A percentile compares a stretch with the other conserved stretches of the same genome.
phyloP scores from a whole-genome alignment of 306 rosid genomes.

The Medicago lupulina region DNA sequence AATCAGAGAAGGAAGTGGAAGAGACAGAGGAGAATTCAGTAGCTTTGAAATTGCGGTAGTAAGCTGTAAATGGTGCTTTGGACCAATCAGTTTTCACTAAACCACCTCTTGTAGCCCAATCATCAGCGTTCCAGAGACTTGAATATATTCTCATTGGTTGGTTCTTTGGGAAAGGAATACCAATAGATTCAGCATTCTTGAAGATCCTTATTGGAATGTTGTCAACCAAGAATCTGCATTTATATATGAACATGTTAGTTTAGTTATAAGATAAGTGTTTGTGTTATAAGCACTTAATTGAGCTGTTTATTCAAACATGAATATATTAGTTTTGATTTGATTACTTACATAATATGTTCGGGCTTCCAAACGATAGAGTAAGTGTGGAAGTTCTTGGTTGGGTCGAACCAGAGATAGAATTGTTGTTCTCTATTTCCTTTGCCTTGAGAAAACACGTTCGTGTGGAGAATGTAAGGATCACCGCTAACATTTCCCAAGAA shows the following conservation, averaged over 20 bases:
- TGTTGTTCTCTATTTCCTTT: conserved; percentile 84
- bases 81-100: conserved; percentile 52
- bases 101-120: conserved; percentile 92
- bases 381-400: conserved; percentile 87
- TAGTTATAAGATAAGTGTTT: not conserved
- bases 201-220: not conserved
- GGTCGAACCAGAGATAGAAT: conserved; percentile 89
- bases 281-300: not conserved
- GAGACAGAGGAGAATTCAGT: conserved; percentile 43
- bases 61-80: conserved; percentile 80
- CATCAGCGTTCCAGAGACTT: conserved; percentile 81
- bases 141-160: conserved; percentile 70
- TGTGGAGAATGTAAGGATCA: conserved; percentile 80
- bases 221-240: not conserved
- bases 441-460: conserved; percentile 82
- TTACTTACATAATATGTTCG: conserved; percentile 68
- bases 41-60: conserved; percentile 75
- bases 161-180: conserved; percentile 60
- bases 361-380: conserved; percentile 89
- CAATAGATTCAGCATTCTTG: not conserved
- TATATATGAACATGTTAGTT: not conserved
- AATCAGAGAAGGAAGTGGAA: conserved; percentile 49
- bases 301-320: too few relatives aligned
- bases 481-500: conserved; percentile 86
- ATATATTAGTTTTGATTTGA: too few relatives aligned